Base-by-base conservation (phyloP, 2,329 filamentous ascomycete species). In the Curvularia eragrostidis region DNA sequence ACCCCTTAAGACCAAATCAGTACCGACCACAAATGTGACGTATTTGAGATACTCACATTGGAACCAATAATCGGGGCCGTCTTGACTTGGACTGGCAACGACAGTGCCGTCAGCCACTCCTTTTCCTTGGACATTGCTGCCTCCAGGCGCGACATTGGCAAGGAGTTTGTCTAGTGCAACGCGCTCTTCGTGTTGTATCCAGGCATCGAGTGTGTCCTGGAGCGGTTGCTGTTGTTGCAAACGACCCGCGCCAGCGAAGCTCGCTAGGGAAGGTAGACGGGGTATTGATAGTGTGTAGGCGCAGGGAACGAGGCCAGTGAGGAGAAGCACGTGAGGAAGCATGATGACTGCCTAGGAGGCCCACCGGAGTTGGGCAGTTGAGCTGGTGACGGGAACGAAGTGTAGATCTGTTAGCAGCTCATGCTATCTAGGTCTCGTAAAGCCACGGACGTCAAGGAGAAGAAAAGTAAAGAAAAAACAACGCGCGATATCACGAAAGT, bases 1-100 rank as follows among this genome's bases (percentile, higher is more conserved):
- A 80, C 74, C 79, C 77, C 76, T 58, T 58, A 32, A 18, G 28
- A 12, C 21, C 5, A 44, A 26, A 4, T 46, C 43, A 46, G 42
- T 10, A 41, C 24, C 3, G 9, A 49, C 51, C 44, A 10, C n/a
- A n/a, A 15, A 38, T 39, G 18, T 39, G 18, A 23, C 23, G 13
- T 10, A 7, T 1, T 23, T 2, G 8, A 41, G 8, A 5, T n/a
- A 53, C 69, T 9, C 47, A 78, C 79, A 81, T 63, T 81, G 78
- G 60, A 75, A 81, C 65, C 74, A 81, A 62, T 81, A 81, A 56
- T 81, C 71, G 10, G 79, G 79, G 18, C 70, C 65, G 3, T 73
- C 56, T 26, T 68, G 74, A 15, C 76, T 79, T 3, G 79, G 79
- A 52, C 79, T 80, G 24, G 79, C 79, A 32, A 81, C 67, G 1